A percentile compares a stretch with the other conserved stretches of the same genome.
Conservation (phyloP, 148 eudicot genomes). For the Chenopodium album region DNA sequence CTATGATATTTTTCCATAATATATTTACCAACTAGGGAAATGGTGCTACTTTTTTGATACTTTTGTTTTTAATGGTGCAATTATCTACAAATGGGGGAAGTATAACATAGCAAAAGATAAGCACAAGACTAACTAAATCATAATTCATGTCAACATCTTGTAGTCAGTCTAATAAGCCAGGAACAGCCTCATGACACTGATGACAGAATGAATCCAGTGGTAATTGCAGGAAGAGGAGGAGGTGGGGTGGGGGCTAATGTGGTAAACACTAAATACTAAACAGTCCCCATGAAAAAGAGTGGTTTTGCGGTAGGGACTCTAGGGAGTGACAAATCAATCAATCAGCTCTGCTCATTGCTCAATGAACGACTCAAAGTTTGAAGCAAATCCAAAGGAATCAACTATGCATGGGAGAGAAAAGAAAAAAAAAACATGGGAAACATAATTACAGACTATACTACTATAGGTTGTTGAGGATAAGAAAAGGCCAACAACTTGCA, state of each 20-base stretch:
- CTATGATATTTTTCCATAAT: too few relatives aligned
- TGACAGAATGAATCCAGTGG: not conserved
- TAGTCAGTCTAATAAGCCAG: not conserved
- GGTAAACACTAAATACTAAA: not conserved
- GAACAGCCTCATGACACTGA: not conserved
- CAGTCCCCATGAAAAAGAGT: not conserved
- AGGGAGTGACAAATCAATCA: not conserved
- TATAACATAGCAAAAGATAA: not conserved
- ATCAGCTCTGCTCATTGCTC: not conserved
- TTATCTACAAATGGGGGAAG: too few relatives aligned
- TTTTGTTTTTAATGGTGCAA: too few relatives aligned
- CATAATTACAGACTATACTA: not conserved
- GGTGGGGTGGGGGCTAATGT: not conserved
- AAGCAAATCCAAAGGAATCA: not conserved
- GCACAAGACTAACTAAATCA: not conserved
- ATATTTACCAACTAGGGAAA: too few relatives aligned
- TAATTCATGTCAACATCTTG: not conserved
- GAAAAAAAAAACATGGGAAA: not conserved
- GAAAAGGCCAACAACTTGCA: not conserved
- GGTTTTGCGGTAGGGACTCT: not conserved
- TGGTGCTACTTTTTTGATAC: too few relatives aligned
- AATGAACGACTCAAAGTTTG: not conserved
- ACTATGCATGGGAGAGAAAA: not conserved
- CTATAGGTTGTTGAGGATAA: not conserved
- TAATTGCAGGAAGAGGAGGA: not conserved